These are phyloP conservation scores for Tolypocladium capitatum DNA, from an alignment of 2,329 filamentous ascomycete species.

Conservation along the genomic window DNA sequence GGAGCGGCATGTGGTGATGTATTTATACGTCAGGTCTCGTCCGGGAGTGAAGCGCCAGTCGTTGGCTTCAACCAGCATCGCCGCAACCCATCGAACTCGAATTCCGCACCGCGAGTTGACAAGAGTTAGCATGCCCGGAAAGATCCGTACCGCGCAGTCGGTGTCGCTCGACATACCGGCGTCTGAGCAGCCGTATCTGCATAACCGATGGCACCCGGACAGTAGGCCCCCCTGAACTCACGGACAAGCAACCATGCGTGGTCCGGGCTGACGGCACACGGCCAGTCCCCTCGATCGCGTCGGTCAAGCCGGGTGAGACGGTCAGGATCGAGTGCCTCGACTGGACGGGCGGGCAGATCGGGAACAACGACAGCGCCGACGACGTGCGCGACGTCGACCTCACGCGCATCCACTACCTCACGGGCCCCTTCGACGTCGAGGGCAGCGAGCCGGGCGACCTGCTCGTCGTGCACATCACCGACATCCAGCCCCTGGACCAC, in stretches of 20 bases:
- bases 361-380: slow-evolving; percentile 81
- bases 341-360: slow-evolving; percentile 75
- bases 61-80: no score
- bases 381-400: slow-evolving; percentile 77
- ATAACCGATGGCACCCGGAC: slow-evolving; percentile 90
- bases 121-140: slow-evolving; percentile 15
- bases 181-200: slow-evolving; percentile 53
- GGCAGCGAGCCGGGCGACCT: slow-evolving; percentile 75
- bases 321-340: slow-evolving; percentile 91
- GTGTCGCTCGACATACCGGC: slow-evolving; percentile 51
- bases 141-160: slow-evolving; percentile 47
- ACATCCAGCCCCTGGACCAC: slow-evolving; percentile 78
- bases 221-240: slow-evolving; percentile 33
- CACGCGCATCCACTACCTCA: slow-evolving; percentile 75
- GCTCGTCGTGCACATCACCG: slow-evolving; percentile 78
- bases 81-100: no score
- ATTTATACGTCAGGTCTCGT: background rate
- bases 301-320: slow-evolving; percentile 70
- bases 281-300: slow-evolving; percentile 57
- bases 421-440: slow-evolving; percentile 78
- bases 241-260: background rate
- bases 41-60: background rate
- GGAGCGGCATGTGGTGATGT: background rate
- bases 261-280: background rate
- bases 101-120: no score